Evolutionary conservation across 2,329 filamentous ascomycete genomes (phyloP).

Genomic region (Pseudocercospora cruenta): DNA sequence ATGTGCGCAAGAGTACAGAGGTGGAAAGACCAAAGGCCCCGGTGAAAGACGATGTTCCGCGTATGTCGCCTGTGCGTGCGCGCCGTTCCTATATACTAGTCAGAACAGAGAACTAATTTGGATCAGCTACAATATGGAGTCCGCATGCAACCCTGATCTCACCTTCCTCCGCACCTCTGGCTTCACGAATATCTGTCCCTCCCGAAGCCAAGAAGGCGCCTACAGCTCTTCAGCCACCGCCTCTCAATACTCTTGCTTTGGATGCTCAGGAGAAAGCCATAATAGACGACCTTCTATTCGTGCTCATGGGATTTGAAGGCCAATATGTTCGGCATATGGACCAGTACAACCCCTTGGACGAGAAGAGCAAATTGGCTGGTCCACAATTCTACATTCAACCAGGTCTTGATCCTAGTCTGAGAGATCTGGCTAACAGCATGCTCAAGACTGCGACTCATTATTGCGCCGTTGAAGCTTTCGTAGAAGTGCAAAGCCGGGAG

Average conservation of each 20-base stretch:
- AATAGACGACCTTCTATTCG: constrained; percentile 87
- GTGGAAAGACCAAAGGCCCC: constrained; percentile 25
- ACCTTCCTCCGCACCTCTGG: constrained; percentile 70
- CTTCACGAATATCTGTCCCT: constrained; percentile 66
- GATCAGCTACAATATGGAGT: constrained; percentile 63
- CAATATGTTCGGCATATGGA: constrained; percentile 89
- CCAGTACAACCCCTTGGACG: constrained; percentile 78
- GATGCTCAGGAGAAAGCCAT: constrained; percentile 85
- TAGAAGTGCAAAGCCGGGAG: constrained; percentile 90
- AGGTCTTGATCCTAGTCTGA: constrained; percentile 86
- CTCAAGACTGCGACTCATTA: constrained; percentile 94
- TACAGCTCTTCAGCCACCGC: constrained; percentile 65
- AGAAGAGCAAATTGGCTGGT: constrained; percentile 83
- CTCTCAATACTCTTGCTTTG: constrained; percentile 71
- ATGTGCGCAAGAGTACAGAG: constrained; percentile 23
- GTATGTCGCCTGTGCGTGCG: constrained; percentile 28
- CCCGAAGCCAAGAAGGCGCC: constrained; percentile 70
- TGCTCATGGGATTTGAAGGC: constrained; percentile 98
- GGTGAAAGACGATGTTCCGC: constrained; percentile 20
- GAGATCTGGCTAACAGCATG: constrained; percentile 86
- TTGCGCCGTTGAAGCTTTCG: constrained; percentile 84
- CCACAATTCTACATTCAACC: constrained; percentile 78
- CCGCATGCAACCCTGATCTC: constrained; percentile 77
- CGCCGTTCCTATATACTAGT: not conserved
- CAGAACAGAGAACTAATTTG: constrained; percentile 12